These are phyloP conservation scores for Zasmidium cellare DNA, from an alignment of 2,329 filamentous ascomycete genomes.

Conservation along the genomic window DNA sequence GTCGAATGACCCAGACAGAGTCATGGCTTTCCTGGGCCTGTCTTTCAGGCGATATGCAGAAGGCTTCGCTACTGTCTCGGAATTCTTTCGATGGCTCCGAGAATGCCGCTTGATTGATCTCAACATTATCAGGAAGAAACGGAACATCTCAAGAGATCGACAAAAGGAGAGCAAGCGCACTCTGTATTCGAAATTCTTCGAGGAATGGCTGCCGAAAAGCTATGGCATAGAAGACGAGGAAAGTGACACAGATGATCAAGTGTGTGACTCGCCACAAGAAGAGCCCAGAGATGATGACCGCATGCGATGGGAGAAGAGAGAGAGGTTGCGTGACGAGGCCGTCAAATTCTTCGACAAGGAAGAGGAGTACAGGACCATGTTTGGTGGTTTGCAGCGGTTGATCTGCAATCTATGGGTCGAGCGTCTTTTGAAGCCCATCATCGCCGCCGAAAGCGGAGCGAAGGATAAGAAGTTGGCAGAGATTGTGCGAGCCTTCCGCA, in stretches of 20 bases:
- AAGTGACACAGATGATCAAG: neutral
- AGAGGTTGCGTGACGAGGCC: conserved; percentile 54
- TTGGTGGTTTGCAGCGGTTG: conserved; percentile 15
- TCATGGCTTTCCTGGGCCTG: conserved; percentile 66
- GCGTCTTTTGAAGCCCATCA: conserved; percentile 22
- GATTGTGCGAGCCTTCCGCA: conserved; percentile 30
- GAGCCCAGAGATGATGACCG: neutral
- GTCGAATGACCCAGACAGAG: conserved; percentile 55
- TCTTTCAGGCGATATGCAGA: conserved; percentile 50
- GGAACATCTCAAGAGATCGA: conserved; percentile 55
- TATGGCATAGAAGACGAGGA: conserved; percentile 30
- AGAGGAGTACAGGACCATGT: conserved; percentile 22
- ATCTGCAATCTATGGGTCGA: conserved; percentile 25
- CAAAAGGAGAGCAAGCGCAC: conserved; percentile 56
- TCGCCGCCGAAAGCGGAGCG: conserved; percentile 17
- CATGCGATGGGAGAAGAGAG: conserved; percentile 32
- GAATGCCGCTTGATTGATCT: conserved; percentile 60
- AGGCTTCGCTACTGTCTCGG: conserved; percentile 56
- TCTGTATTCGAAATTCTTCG: conserved; percentile 61
- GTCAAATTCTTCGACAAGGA: conserved; percentile 41
- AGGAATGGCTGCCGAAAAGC: conserved; percentile 62
- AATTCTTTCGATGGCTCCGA: conserved; percentile 63
- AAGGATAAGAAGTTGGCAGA: conserved; percentile 26
- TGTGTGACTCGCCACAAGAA: no score
- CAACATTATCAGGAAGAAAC: conserved; percentile 31